phyloP scores from a whole-genome alignment of 306 rosid genomes.

The Trifolium fragiferum region DNA sequence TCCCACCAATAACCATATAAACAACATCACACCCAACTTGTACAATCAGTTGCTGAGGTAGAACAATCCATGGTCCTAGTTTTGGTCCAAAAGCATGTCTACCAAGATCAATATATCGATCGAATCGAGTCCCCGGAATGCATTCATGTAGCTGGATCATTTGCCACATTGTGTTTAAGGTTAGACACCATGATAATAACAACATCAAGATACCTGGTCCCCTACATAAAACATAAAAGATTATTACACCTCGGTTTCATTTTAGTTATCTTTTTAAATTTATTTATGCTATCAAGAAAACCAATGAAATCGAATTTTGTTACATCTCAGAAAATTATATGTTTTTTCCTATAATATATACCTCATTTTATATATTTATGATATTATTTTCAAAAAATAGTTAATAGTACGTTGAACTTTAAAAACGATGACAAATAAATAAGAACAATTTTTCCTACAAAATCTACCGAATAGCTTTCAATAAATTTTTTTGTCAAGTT shows the following conservation, averaged over 20 bases:
- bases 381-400: neutral
- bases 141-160: constrained; percentile 95
- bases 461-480: neutral
- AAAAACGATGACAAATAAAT: neutral
- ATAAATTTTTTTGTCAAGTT: constrained; percentile 30
- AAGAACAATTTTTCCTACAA: neutral
- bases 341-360: too few species aligned
- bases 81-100: constrained; percentile 84
- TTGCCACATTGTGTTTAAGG: constrained; percentile 93
- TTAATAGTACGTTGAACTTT: neutral
- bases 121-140: constrained; percentile 86
- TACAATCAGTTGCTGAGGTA: constrained; percentile 84
- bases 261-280: neutral
- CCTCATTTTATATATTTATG: too few species aligned
- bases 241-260: neutral
- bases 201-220: constrained; percentile 80
- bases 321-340: too few species aligned
- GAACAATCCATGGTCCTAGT: constrained; percentile 90
- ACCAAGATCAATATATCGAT: constrained; percentile 85
- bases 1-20: constrained; percentile 86
- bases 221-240: constrained; percentile 52
- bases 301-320: too few species aligned
- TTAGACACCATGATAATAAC: constrained; percentile 80
- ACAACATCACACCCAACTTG: constrained; percentile 94
- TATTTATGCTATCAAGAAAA: neutral